Evolutionary conservation across 192 early-diverging fungal species (phyloP).

Genomic region (Pilaira anomala): DNA sequence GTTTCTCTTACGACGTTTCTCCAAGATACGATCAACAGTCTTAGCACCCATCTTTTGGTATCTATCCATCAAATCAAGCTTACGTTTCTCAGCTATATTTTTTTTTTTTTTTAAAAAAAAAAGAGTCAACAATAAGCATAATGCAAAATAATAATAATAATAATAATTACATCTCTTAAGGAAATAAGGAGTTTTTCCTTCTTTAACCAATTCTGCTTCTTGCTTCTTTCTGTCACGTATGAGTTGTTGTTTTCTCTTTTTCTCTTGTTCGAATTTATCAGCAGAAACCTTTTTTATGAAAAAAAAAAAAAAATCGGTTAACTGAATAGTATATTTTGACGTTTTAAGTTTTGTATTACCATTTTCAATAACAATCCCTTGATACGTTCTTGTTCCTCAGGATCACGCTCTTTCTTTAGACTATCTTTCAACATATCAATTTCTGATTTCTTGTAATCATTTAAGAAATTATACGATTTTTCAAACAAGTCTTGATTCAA

Average conservation of each 20-base stretch:
- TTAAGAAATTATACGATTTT: conserved; percentile 87
- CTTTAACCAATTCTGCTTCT: conserved; percentile 73
- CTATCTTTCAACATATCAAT: conserved; percentile 61
- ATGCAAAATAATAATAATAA: conserved; percentile 9
- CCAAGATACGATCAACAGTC: conserved; percentile 79
- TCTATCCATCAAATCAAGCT: conserved; percentile 82
- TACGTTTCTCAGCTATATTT: conserved; percentile 76
- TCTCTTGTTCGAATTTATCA: conserved; percentile 15
- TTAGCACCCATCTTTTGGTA: conserved; percentile 74
- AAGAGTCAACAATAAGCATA: not conserved
- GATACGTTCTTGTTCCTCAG: conserved; percentile 55
- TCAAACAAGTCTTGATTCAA: conserved; percentile 91
- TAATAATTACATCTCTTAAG: conserved; percentile 76
- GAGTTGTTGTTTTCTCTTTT: conserved; percentile 52
- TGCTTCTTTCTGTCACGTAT: conserved; percentile 75
- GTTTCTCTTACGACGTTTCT: conserved; percentile 94
- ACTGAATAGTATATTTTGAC: too few species aligned
- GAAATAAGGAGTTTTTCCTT: conserved; percentile 94
- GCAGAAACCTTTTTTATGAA: conserved; percentile 30
- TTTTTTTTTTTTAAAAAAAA: conserved; percentile 5
- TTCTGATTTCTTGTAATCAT: conserved; percentile 76
- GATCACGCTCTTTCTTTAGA: conserved; percentile 66
- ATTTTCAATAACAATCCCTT: conserved; percentile 59
- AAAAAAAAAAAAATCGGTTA: too few species aligned
- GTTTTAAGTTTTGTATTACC: conserved; percentile 55